Evolutionary conservation across 305 asterid genomes (phyloP).

Genomic region (Solanum hybrid): DNA sequence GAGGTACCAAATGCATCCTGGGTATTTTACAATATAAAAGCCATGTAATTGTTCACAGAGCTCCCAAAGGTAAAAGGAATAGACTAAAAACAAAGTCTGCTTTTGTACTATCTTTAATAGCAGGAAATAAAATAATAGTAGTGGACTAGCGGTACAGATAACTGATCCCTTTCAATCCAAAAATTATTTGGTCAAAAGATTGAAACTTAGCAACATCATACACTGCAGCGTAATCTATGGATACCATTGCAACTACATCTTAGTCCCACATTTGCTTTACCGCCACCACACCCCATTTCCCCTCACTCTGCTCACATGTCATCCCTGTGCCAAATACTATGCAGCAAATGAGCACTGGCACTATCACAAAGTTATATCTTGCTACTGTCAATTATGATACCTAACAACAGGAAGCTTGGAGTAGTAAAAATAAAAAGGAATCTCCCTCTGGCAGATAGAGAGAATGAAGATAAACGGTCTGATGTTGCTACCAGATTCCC

Average conservation of each 20-base stretch:
- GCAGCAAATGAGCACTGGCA: neutral
- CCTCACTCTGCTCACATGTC: neutral
- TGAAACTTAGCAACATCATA: neutral
- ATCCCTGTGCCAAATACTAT: neutral
- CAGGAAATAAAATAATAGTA: neutral
- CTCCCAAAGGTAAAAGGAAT: neutral
- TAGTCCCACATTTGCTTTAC: slow-evolving; percentile 1
- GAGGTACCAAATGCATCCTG: neutral
- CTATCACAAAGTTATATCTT: neutral
- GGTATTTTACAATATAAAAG: neutral
- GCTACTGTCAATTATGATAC: neutral
- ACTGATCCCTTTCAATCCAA: neutral
- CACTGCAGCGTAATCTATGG: neutral
- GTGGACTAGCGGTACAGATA: neutral
- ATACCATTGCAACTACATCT: neutral
- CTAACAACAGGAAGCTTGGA: neutral
- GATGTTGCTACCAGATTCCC: neutral
- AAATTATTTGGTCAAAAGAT: neutral
- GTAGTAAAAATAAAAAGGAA: neutral
- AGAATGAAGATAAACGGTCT: neutral
- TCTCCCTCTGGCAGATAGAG: neutral
- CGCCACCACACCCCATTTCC: neutral
- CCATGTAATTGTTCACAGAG: neutral
- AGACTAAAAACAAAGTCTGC: neutral
- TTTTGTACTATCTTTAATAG: neutral